Evolutionary conservation across 2,329 filamentous ascomycete species (phyloP).

Genomic region (Sporothrix inflata): DNA sequence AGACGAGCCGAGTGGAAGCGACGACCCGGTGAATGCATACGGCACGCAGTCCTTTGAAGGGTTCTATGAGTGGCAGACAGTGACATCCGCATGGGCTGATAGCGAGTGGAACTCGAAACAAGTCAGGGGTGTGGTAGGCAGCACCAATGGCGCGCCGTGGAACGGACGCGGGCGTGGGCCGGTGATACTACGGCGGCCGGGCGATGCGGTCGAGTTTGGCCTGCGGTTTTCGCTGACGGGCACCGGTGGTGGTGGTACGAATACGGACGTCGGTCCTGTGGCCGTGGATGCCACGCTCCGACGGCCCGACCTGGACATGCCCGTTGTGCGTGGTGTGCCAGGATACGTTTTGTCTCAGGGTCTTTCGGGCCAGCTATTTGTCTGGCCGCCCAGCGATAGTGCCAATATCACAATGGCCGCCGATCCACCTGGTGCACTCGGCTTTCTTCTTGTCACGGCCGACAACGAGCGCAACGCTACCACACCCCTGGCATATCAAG

Average conservation of each 20-base stretch:
- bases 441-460: background rate
- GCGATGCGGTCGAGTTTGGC: background rate
- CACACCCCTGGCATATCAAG: background rate
- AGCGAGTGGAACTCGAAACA: background rate
- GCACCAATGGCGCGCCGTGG: background rate
- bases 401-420: background rate
- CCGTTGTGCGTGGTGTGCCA: background rate
- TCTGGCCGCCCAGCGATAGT: background rate
- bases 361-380: background rate
- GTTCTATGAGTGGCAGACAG: background rate
- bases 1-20: background rate
- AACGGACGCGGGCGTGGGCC: background rate
- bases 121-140: background rate
- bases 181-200: background rate
- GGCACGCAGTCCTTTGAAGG: background rate
- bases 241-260: background rate
- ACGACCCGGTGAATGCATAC: background rate
- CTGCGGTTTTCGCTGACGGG: background rate
- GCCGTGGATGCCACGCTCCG: background rate
- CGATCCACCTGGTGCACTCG: background rate
- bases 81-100: background rate
- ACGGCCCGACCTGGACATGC: background rate
- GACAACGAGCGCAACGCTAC: background rate
- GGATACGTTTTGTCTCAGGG: background rate
- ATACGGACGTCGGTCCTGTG: background rate